These are phyloP conservation scores for Hericium erinaceus DNA, from an alignment of 768 basidiomycete genomes.

Conservation along the genomic window DNA sequence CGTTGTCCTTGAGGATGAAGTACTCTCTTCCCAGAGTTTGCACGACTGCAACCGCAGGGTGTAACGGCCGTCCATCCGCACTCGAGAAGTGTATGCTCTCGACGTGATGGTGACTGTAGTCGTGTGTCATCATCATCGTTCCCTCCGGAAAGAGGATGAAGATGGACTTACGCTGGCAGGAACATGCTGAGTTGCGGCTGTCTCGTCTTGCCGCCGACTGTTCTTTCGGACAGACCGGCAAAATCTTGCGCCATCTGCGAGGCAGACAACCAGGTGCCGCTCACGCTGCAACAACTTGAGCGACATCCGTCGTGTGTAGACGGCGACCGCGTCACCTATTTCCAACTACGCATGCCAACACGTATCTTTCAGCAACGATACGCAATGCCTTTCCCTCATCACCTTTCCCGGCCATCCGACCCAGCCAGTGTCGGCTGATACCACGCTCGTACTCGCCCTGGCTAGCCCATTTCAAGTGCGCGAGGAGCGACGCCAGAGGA, in stretches of 20 bases:
- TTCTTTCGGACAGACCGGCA: slow-evolving; percentile 32
- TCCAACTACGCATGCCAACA: slow-evolving; percentile 60
- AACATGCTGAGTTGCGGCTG: slow-evolving; percentile 42
- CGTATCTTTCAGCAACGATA: slow-evolving; percentile 49
- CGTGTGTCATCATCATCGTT: not conserved
- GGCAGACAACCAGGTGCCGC: slow-evolving; percentile 60
- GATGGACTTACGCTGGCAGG: slow-evolving; percentile 47
- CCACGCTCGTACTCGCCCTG: slow-evolving; percentile 62
- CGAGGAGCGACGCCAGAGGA: slow-evolving; percentile 20
- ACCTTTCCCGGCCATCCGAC: slow-evolving; percentile 34
- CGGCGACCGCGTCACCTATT: slow-evolving; percentile 43
- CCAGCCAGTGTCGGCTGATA: slow-evolving; percentile 59
- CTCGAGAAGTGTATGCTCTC: slow-evolving; percentile 65
- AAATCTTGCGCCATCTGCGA: slow-evolving; percentile 68
- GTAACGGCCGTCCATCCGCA: slow-evolving; percentile 33
- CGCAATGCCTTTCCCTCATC: slow-evolving; percentile 32
- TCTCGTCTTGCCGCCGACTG: slow-evolving; percentile 10
- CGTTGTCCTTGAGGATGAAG: slow-evolving; percentile 62
- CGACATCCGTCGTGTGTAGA: not conserved
- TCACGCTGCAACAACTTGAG: slow-evolving; percentile 36
- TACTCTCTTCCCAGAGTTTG: slow-evolving; percentile 66
- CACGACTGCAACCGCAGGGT: slow-evolving; percentile 55
- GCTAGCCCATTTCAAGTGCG: slow-evolving; percentile 54
- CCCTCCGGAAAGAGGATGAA: not conserved
- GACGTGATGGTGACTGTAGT: slow-evolving; percentile 58